phyloP scores from a whole-genome alignment of 2,329 filamentous ascomycete species.

The Chalaropsis ovoidea region DNA sequence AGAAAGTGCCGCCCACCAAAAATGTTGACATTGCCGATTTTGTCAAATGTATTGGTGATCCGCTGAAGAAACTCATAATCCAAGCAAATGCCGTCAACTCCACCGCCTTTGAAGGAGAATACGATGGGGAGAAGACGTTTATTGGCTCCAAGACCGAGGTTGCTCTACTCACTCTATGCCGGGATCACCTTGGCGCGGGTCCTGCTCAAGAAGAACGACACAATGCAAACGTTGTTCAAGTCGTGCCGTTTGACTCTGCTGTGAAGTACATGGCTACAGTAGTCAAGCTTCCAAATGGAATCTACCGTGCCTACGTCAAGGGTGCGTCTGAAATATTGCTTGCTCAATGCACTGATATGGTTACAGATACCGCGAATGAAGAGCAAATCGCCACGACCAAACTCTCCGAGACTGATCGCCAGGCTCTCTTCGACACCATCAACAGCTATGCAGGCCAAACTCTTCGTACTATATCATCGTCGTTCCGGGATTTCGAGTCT shows the following conservation, averaged over 20 bases:
- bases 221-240: slow-evolving; percentile 40
- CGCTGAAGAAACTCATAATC: slow-evolving; percentile 30
- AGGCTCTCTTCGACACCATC: slow-evolving; percentile 24
- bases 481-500: slow-evolving; percentile 65
- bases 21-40: slow-evolving; percentile 22
- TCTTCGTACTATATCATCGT: slow-evolving; percentile 63
- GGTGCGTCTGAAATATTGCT: slow-evolving; percentile 47
- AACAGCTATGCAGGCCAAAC: slow-evolving; percentile 31
- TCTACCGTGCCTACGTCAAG: slow-evolving; percentile 42
- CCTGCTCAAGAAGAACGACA: slow-evolving; percentile 39
- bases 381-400: slow-evolving; percentile 42
- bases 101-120: slow-evolving; percentile 46
- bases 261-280: slow-evolving; percentile 50
- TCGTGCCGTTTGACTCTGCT: slow-evolving; percentile 45
- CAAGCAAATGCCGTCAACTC: slow-evolving; percentile 47
- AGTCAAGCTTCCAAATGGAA: slow-evolving; percentile 37
- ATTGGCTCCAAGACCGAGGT: slow-evolving; percentile 50
- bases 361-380: slow-evolving; percentile 38
- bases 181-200: slow-evolving; percentile 42
- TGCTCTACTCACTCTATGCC: slow-evolving; percentile 42
- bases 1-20: neutral
- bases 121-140: slow-evolving; percentile 38
- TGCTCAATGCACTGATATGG: slow-evolving; percentile 35
- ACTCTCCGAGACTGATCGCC: slow-evolving; percentile 45
- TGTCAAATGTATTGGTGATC: slow-evolving; percentile 19